Evolutionary conservation across 441 rosid species (phyloP).

Genomic region (Brassica balearica): DNA sequence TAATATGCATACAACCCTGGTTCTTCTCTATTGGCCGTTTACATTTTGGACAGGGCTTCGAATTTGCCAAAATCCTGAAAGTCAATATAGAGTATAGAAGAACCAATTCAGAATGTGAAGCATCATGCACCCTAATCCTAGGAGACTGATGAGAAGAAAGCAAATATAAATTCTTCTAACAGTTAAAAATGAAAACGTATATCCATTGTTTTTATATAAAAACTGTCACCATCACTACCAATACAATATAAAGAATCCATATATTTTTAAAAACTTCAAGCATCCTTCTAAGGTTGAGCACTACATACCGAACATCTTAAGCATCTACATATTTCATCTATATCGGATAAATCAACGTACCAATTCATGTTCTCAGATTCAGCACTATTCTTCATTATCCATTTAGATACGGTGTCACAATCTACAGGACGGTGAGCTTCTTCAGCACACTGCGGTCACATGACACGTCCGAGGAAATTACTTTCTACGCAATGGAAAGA

Average conservation of each 20-base stretch:
- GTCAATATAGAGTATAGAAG: conserved; percentile 16
- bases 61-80: conserved; percentile 81
- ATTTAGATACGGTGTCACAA: conserved; percentile 72
- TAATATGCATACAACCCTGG: conserved; percentile 89
- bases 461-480: background rate
- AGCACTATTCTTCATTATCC: conserved; percentile 80
- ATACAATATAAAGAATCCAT: background rate
- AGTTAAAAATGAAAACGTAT: background rate
- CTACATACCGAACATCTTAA: conserved; percentile 7
- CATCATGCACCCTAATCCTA: background rate
- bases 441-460: conserved; percentile 66
- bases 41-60: conserved; percentile 85
- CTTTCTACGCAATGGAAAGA: conserved; percentile 10
- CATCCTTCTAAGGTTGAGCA: background rate
- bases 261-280: background rate
- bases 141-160: conserved; percentile 23
- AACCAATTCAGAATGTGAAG: conserved; percentile 18
- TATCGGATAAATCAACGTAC: conserved; percentile 43
- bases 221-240: background rate
- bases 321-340: too few relatives aligned
- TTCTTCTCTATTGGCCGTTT: conserved; percentile 89
- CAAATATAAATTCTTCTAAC: background rate
- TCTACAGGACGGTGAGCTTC: conserved; percentile 91
- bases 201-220: background rate
- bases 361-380: conserved; percentile 88